Evolutionary conservation across 331 rosid genomes (phyloP).

Genomic region (Pyracantha coccinea): DNA sequence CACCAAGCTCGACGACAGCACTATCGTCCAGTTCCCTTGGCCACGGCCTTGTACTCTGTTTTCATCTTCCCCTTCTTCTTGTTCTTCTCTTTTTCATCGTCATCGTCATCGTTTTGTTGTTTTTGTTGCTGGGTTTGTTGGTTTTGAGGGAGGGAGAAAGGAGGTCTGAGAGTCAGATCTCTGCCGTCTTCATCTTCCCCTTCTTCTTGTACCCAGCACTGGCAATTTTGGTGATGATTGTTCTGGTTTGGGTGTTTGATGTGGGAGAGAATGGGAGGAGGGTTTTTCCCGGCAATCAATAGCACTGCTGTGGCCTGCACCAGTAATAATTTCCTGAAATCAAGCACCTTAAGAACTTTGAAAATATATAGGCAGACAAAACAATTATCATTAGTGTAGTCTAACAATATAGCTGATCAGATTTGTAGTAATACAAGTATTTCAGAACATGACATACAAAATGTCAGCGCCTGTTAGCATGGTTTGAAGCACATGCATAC

Average conservation of each 20-base stretch:
- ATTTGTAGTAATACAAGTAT: not conserved
- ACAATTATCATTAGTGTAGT: not conserved
- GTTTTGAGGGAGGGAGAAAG: conserved; percentile 22
- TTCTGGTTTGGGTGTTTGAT: not conserved
- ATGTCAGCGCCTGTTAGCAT: not conserved
- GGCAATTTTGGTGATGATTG: not conserved
- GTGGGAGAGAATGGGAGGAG: conserved; percentile 1
- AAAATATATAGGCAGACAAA: not conserved
- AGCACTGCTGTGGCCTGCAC: conserved; percentile 77
- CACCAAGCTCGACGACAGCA: conserved; percentile 67
- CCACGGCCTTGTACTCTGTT: conserved; percentile 5
- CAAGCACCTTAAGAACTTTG: conserved; percentile 27
- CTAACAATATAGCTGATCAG: not conserved
- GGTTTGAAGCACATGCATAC: not conserved
- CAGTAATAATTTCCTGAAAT: conserved; percentile 85
- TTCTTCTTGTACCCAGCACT: not conserved
- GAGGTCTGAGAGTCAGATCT: conserved; percentile 19
- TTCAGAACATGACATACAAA: not conserved
- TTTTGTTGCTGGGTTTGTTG: conserved; percentile 4
- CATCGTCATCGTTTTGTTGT: not conserved
- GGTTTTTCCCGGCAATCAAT: conserved; percentile 47
- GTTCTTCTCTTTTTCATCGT: not conserved
- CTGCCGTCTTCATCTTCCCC: not conserved
- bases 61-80: conserved; percentile 4
- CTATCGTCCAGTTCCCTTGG: conserved; percentile 42